Conservation (phyloP, 2,329 filamentous ascomycete genomes). For the Aureobasidium melanogenum region DNA sequence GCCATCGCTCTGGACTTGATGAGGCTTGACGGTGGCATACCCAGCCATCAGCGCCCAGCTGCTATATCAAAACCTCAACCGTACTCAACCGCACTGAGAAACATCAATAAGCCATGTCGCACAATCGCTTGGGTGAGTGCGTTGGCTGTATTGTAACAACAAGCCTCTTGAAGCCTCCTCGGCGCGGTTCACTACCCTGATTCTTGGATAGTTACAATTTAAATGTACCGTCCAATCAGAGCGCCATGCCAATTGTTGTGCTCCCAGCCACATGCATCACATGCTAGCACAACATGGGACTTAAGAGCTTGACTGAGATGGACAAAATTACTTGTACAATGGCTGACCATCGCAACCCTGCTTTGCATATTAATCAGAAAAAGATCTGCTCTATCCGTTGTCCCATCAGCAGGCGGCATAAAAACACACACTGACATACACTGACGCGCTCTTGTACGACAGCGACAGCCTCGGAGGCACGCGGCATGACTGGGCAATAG, state of each 20-base stretch:
- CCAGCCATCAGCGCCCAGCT: background rate
- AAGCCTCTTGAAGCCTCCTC: background rate
- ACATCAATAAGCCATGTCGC: background rate
- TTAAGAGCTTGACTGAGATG: background rate
- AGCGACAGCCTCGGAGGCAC: background rate
- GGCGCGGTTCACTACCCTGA: background rate
- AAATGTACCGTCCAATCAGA: background rate
- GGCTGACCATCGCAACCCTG: background rate
- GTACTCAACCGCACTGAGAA: background rate
- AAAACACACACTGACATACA: background rate
- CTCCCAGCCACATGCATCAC: constrained; percentile 9
- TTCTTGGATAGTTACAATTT: constrained; percentile 1
- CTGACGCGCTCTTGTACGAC: background rate
- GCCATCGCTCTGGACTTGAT: background rate
- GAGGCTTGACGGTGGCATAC: background rate
- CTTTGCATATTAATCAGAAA: background rate
- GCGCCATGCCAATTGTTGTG: background rate
- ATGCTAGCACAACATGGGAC: background rate
- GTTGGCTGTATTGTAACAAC: background rate
- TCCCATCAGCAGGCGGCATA: background rate
- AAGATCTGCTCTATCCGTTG: background rate
- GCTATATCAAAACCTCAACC: background rate
- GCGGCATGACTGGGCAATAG: background rate
- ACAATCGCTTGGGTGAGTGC: background rate
- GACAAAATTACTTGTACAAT: background rate